Evolutionary conservation across 208 protist species (phyloP).

Genomic region (Trypanosoma congolense): DNA sequence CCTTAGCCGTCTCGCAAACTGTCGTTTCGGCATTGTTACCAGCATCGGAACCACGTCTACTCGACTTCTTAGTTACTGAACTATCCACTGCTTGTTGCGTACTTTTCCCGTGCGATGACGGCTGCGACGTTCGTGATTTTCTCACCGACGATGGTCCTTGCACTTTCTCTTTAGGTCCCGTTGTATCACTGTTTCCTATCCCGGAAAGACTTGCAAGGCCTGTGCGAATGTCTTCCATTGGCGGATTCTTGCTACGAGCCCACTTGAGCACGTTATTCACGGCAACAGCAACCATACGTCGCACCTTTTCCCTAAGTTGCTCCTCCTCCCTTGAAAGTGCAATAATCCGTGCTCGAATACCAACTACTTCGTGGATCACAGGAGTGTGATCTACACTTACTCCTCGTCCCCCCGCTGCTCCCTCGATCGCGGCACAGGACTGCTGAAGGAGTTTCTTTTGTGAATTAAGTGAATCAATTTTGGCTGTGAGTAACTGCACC

Average conservation of each 20-base stretch:
- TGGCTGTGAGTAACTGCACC: slow-evolving; percentile 47
- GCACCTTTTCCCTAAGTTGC: slow-evolving; percentile 48
- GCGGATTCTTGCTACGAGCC: slow-evolving; percentile 77
- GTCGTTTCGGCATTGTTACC: background rate
- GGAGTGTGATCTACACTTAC: slow-evolving; percentile 29
- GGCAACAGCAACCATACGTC: slow-evolving; percentile 64
- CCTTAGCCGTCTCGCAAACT: too few relatives aligned
- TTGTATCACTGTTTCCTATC: slow-evolving; percentile 8
- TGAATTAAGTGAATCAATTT: slow-evolving; percentile 39
- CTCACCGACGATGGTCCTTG: background rate
- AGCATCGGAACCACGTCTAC: background rate
- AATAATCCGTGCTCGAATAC: slow-evolving; percentile 52
- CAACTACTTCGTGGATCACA: slow-evolving; percentile 41
- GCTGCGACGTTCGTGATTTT: background rate
- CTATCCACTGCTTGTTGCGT: slow-evolving; percentile 25
- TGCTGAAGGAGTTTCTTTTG: slow-evolving; percentile 52
- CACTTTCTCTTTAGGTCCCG: background rate
- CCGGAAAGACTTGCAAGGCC: slow-evolving; percentile 3
- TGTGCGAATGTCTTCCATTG: slow-evolving; percentile 28
- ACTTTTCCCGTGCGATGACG: slow-evolving; percentile 7
- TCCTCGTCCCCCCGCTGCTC: background rate
- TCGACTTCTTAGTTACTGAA: slow-evolving; percentile 44
- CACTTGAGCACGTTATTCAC: slow-evolving; percentile 64
- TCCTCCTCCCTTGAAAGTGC: slow-evolving; percentile 46
- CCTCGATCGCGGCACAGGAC: slow-evolving; percentile 38